These are phyloP conservation scores for Aspergillus pseudonomiae DNA, from an alignment of 2,329 filamentous ascomycete genomes.

Conservation along the genomic window DNA sequence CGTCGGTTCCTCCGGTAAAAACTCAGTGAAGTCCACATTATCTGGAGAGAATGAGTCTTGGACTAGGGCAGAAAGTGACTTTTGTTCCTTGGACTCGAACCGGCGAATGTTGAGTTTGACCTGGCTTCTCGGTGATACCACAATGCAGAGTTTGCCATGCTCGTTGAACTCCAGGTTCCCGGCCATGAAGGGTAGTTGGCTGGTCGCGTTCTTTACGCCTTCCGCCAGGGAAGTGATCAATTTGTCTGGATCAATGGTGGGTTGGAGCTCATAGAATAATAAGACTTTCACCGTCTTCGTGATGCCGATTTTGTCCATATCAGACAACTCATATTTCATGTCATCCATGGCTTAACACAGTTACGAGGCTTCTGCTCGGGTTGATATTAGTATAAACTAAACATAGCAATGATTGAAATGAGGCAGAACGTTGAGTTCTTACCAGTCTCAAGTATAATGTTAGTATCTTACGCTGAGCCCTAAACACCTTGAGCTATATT, in stretches of 20 bases:
- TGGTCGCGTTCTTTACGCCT: slow-evolving; percentile 23
- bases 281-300: slow-evolving; percentile 23
- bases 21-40: slow-evolving; percentile 12
- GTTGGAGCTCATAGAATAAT: slow-evolving; percentile 24
- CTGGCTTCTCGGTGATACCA: slow-evolving; percentile 9
- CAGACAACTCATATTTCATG: slow-evolving; percentile 25
- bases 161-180: slow-evolving; percentile 20
- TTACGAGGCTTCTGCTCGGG: not conserved
- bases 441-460: not conserved
- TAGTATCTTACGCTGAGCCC: not conserved
- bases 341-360: not conserved
- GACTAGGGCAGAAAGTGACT: slow-evolving; percentile 16
- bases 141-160: slow-evolving; percentile 19
- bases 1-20: slow-evolving; percentile 17
- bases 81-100: slow-evolving; percentile 14
- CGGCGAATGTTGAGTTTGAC: slow-evolving; percentile 13
- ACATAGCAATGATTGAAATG: not conserved
- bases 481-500: not conserved
- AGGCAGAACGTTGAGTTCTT: not conserved
- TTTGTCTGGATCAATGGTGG: slow-evolving; percentile 10
- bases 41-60: slow-evolving; percentile 16
- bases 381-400: not conserved
- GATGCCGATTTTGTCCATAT: slow-evolving; percentile 25
- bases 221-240: slow-evolving; percentile 20
- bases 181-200: slow-evolving; percentile 24